Percentiles rank a stretch among this genome's conserved stretches.
These are phyloP conservation scores for Tinospora cordifolia DNA, from an alignment of 164 flowering plant species.

Conservation along the genomic window DNA sequence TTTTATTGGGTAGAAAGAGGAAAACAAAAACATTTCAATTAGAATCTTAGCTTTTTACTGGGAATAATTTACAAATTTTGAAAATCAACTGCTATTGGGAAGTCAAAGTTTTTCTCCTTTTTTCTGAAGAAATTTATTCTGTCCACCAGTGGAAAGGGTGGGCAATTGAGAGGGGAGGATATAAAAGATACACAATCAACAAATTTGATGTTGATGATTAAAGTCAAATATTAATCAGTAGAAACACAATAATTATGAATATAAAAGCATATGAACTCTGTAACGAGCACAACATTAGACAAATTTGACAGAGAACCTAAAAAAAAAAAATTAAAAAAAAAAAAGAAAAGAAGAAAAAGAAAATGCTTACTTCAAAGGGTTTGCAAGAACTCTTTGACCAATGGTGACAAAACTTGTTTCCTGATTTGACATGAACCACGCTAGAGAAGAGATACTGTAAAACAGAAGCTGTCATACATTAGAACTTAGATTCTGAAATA, in stretches of 20 bases:
- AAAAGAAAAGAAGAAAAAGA: too few species aligned
- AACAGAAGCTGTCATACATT: conserved; percentile 13
- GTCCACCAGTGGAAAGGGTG: neutral
- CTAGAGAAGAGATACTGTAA: conserved; percentile 94
- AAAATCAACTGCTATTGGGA: neutral
- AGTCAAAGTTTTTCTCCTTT: neutral
- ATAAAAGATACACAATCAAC: neutral
- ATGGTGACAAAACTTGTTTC: conserved; percentile 95
- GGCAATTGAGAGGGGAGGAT: neutral
- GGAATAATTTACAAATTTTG: neutral
- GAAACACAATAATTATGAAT: neutral
- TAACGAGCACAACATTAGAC: neutral
- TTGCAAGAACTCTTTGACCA: conserved; percentile 96
- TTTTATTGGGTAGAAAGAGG: neutral
- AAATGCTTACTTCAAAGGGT: conserved; percentile 74
- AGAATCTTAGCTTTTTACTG: neutral
- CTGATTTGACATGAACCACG: conserved; percentile 99
- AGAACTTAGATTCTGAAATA: conserved; percentile 7
- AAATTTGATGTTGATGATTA: neutral
- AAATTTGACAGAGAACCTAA: neutral
- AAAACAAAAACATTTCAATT: neutral
- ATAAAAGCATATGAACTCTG: neutral
- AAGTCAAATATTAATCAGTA: neutral
- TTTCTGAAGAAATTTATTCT: neutral
- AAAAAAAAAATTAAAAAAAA: too few species aligned